Evolutionary conservation across 352 stramenopile genomes (phyloP).

Genomic region (Pythium guiyangense): DNA sequence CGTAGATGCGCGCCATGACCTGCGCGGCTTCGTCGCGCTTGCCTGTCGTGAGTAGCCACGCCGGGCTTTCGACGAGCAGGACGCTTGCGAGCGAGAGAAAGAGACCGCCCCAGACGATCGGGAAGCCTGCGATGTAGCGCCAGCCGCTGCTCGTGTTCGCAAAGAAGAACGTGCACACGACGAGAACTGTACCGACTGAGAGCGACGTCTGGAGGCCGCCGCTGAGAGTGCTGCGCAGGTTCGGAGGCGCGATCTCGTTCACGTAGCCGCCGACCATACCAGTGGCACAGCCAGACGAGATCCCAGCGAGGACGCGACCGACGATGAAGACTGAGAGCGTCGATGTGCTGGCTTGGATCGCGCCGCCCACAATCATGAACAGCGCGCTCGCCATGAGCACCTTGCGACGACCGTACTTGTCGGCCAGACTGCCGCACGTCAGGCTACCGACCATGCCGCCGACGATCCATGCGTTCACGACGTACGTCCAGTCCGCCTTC

Average conservation of each 20-base stretch:
- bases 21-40: constrained; percentile 20
- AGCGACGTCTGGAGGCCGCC: constrained; percentile 41
- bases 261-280: constrained; percentile 28
- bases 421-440: constrained; percentile 19
- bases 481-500: constrained; percentile 28
- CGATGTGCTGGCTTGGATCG: constrained; percentile 19
- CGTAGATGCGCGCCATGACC: constrained; percentile 26
- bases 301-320: constrained; percentile 30
- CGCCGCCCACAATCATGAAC: constrained; percentile 29
- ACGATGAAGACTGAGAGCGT: constrained; percentile 27
- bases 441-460: constrained; percentile 38
- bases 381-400: constrained; percentile 22
- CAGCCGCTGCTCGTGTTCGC: constrained; percentile 39
- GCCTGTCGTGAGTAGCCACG: constrained; percentile 33
- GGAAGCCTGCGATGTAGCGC: too few species aligned
- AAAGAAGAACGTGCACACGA: constrained; percentile 53
- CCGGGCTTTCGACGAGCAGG: constrained; percentile 33
- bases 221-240: constrained; percentile 26
- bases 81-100: constrained; percentile 20
- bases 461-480: constrained; percentile 36
- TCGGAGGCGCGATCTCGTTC: constrained; percentile 41
- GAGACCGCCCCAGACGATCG: constrained; percentile 22
- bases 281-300: constrained; percentile 31
- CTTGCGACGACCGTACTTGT: constrained; percentile 30
- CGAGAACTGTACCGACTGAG: constrained; percentile 37